Base-by-base conservation (phyloP, 306 rosid species). In the Senna tora region DNA sequence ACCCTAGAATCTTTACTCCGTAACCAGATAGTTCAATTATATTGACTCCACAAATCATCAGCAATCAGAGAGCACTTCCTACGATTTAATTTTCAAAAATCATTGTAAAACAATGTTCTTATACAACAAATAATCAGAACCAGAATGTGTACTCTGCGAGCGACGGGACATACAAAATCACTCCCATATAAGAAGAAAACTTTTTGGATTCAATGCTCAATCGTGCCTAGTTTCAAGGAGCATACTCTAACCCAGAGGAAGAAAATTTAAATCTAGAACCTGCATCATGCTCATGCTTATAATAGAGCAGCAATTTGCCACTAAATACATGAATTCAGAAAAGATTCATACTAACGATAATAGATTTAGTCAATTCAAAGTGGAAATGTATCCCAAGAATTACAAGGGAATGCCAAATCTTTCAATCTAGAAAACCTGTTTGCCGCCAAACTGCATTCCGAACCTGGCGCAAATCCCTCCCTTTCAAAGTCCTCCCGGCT, bases 401-500 rank as follows among this genome's bases (percentile, higher is more conserved):
- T 66, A 39, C 63, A 53, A 32, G 32, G 53, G 36, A 77, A 61
- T 16, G 15, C 74, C 59, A 28, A 73, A 41, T n/a, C 5, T 4
- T 14, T 84, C 79, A 87, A 76, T 87, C 92, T 41, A 84, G 82
- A 63, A 87, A 87, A 80, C 92, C 89, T 71, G 92, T 87, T 70
- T 65, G 92, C 38, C 89, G 77, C 82, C 80, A 87, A 43, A 87
- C 82, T 0, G 92, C 92, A 45, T 84, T 82, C 67, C 92, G 82
- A 59, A 87, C 89, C 79, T 72, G 89, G 36, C 89, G 80, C 65
- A 87, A 36, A 50, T 83, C 87, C 46, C 87, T 79, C 13, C 87
- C 87, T 61, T 92, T 90, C 71, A 90, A 79, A 15, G 96, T 90
- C 74, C 98, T 82, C 19, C 98, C 96, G 0, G 71, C 91, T 2